These are phyloP conservation scores for Aspergillus terreus DNA, from an alignment of 2,329 filamentous ascomycete genomes.

Conservation along the genomic window DNA sequence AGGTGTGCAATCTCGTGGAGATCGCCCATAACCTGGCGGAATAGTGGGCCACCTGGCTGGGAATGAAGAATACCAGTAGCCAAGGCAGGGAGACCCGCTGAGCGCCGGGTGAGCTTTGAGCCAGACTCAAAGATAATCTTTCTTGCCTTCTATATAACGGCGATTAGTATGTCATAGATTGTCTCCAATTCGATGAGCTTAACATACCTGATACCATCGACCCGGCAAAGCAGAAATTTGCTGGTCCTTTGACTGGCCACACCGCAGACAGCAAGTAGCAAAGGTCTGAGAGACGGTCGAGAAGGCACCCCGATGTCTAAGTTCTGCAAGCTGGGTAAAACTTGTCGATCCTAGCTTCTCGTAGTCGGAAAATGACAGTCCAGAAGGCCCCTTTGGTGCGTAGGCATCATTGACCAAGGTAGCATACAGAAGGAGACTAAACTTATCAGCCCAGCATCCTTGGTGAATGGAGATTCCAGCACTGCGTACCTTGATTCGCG, in stretches of 20 bases:
- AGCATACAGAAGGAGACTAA: conserved; percentile 66
- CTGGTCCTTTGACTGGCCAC: conserved; percentile 49
- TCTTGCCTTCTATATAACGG: conserved; percentile 47
- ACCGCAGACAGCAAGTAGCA: conserved; percentile 69
- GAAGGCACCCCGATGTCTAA: conserved; percentile 89
- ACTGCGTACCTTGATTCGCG: conserved; percentile 76
- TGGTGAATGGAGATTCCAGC: neutral
- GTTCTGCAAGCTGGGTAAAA: conserved; percentile 74
- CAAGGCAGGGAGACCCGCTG: conserved; percentile 84
- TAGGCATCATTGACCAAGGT: conserved; percentile 56
- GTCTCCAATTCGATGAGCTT: neutral
- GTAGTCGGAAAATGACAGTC: conserved; percentile 57
- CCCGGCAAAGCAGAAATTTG: conserved; percentile 51
- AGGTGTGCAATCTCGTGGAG: conserved; percentile 37
- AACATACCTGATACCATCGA: conserved; percentile 66
- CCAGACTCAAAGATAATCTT: conserved; percentile 69
- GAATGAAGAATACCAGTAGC: conserved; percentile 71
- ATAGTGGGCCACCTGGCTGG: conserved; percentile 52
- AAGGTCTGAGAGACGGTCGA: conserved; percentile 91
- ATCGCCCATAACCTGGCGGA: conserved; percentile 40
- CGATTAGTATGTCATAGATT: neutral
- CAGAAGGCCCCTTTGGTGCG: conserved; percentile 38
- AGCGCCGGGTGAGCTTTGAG: conserved; percentile 78
- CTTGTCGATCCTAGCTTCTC: conserved; percentile 67
- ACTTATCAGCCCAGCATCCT: conserved; percentile 16